These are phyloP conservation scores for Ophiostoma angusticollis DNA, from an alignment of 2,329 filamentous ascomycete genomes.

Conservation along the genomic window DNA sequence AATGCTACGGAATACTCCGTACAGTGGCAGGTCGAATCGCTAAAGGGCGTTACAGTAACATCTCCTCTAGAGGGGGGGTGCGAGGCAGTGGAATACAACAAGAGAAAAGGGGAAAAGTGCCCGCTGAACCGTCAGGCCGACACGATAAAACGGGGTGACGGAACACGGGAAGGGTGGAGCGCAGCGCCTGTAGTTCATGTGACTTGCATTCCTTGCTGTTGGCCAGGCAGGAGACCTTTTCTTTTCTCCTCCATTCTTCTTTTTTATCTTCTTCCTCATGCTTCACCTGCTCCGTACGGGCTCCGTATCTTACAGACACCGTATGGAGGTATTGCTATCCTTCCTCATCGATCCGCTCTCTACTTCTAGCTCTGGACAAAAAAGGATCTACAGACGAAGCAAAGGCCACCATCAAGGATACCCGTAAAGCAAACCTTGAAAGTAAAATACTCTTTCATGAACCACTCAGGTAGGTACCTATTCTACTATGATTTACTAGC, in stretches of 20 bases:
- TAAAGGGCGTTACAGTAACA: no score
- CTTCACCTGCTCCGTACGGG: not conserved
- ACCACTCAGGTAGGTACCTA: no score
- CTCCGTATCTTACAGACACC: no score
- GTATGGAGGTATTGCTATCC: no score
- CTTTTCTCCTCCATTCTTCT: not conserved
- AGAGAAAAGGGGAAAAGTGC: constrained; percentile 12
- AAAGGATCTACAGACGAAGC: no score
- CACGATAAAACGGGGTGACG: constrained; percentile 11
- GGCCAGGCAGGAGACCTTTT: not conserved
- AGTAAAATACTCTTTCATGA: no score
- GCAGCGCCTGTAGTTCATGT: constrained; percentile 11
- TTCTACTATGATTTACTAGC: no score
- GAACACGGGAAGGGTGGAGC: constrained; percentile 11
- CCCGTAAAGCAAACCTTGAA: no score
- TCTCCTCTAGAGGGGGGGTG: not conserved
- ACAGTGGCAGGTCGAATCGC: no score
- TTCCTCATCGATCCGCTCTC: no score
- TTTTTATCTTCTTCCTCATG: constrained; percentile 1
- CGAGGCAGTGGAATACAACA: constrained; percentile 1
- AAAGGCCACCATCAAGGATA: no score
- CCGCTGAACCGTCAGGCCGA: constrained; percentile 11
- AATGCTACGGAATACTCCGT: not conserved
- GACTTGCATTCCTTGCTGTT: constrained; percentile 5
- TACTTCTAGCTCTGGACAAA: no score